Evolutionary conservation across 169 alveolate genomes (phyloP).

Genomic region (Eimeria acervulina): DNA sequence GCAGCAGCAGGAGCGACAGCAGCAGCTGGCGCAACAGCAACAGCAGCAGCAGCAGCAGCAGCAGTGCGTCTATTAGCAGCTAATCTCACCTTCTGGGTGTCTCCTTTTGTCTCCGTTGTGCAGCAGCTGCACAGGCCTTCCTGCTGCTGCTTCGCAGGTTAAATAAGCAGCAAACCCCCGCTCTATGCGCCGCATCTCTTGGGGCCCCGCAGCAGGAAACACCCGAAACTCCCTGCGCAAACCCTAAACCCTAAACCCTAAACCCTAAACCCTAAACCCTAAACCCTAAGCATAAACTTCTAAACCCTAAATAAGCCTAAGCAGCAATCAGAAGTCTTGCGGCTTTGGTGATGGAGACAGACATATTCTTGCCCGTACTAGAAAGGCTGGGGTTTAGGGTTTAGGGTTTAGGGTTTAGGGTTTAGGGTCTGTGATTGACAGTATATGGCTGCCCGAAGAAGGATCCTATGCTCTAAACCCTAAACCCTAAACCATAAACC

Average conservation of each 20-base stretch:
- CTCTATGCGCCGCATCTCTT: background rate
- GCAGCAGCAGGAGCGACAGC: too few relatives aligned
- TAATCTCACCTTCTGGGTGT: background rate
- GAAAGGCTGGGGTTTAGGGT: too few relatives aligned
- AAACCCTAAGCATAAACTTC: too few relatives aligned
- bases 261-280: background rate
- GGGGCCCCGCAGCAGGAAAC: background rate
- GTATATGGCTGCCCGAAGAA: too few relatives aligned
- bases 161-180: background rate
- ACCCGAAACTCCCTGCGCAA: constrained; percentile 23
- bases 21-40: too few relatives aligned
- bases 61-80: background rate
- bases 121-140: background rate
- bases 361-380: too few relatives aligned
- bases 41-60: too few relatives aligned
- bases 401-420: too few relatives aligned
- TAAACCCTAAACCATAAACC: background rate
- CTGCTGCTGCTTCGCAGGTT: background rate
- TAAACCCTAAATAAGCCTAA: too few relatives aligned
- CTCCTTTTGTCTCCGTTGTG: background rate
- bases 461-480: background rate
- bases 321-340: too few relatives aligned
- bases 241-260: background rate
- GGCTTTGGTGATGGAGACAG: too few relatives aligned
- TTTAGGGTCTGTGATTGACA: too few relatives aligned